Base-by-base conservation (phyloP, 495 filamentous ascomycete species). In the Penicillium pulvis region DNA sequence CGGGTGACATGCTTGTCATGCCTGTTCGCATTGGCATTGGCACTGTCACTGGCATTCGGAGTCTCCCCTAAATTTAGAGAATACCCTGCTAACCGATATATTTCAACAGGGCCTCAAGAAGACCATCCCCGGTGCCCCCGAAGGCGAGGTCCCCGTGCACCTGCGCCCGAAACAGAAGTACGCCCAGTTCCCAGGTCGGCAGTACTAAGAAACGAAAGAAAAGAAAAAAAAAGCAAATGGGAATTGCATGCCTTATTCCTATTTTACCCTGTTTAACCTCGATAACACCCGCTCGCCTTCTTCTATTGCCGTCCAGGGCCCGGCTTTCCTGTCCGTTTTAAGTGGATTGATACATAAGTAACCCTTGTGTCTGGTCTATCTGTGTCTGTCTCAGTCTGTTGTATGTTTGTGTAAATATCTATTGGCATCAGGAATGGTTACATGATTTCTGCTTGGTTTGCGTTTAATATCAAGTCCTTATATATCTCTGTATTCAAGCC, bases 121-220 rank as follows among this genome's bases (percentile, higher is more conserved):
- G 79, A 84, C 81, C 59, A 90, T 98, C 68, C 94, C 94, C 53
- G 92, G 88, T 43, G 77, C 90, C 52, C 92, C 92, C 55, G 83
- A 87, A 67, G 81, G 85, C 71, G 81, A 88, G 65, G 84, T 79
- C 20, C 94, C 91, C 24, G 89, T 97, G 58, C 94, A 98, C 72
- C 81, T 93, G 63, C 83, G 91, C 55, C 83, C 83, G 60, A 83
- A 81, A 75, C 89, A 93, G 77, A 87, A 90, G 67, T 95, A 87
- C 72, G 83, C 90, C 46, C 63, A 71, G 54, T 76, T 68, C 65
- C 70, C 75, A n/a, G 75, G 77, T 36, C 66, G 65, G 47, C 77
- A 80, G 67, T 80, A 66, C 54, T 77, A 75, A 41, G 16, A n/a
- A 67, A 57, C 19, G 28, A 51, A 61, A 50, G 48, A 51, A 51